Evolutionary conservation across 2,329 filamentous ascomycete species (phyloP), one percentile per base, ranked within the genome.

Genomic region (Colletotrichum tofieldiae): DNA sequence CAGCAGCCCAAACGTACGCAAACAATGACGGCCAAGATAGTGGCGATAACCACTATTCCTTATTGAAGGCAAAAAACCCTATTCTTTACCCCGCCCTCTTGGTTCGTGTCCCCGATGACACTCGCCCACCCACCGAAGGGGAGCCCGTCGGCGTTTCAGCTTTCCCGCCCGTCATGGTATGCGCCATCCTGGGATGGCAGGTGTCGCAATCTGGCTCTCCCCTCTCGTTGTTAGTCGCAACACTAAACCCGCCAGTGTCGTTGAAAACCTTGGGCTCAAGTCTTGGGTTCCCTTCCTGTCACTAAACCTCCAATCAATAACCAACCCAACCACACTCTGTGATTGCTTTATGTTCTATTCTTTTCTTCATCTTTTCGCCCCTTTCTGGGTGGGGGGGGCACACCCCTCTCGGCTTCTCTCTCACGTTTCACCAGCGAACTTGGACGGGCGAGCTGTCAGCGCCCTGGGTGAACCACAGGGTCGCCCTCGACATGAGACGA

Each of bases 181-280:
- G 58, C 65, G n/a, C 23, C 20, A 63, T 54, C 55, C 68, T 71
- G 68, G 68, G 68, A 71, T 71, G 68, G 65, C 58, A 71, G 66
- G 51, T 71, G 64, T 71, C 58, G 49, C 43, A 37, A 23, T 39
- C 8, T 51, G 32, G 14, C n/a, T 9, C 20, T 16, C 9, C 18
- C 51, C 3, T 52, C 8, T 51, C 47, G 5, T 51, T 3, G 5
- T 14, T 29, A 23, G 49, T 35, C 39, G 35, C 18, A 35, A 32
- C 8, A 47, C 29, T 23, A 20, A 37, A 58, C 29, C 45, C 64
- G 14, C n/a, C 26, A 45, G 49, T 62, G 45, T 51, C 45, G 20
- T 51, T 26, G 54, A 14, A 55, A 70, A 70, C 67, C 62, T 70
- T 66, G 54, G 18, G 11, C 9, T 14, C 26, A 18, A 29, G 39